Base-by-base conservation (phyloP, 2,329 filamentous ascomycete genomes). In the Trichoderma sp. region DNA sequence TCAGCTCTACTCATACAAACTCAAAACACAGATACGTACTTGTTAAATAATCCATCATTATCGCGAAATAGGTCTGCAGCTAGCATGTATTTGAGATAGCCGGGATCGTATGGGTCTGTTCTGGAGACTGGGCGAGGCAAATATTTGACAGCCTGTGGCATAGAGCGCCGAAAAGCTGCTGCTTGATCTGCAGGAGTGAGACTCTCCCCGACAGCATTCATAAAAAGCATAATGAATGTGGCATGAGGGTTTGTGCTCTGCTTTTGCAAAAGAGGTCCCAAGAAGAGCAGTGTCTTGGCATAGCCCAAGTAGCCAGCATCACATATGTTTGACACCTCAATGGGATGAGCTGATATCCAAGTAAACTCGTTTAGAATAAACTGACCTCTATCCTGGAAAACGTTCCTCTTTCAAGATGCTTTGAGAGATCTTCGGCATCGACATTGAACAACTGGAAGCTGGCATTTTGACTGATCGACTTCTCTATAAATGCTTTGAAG, bases 301-400 rank as follows among this genome's bases (percentile, higher is more conserved):
- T 28, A 14, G 3, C 65, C 65, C 13, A 59, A 18, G n/a, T 55
- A 30, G 5, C 56, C 18, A 14, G 5, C 16, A 34, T 68, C 65
- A 21, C 43, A 14, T 18, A 56, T n/a, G 14, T 68, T 68, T 21
- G 65, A 54, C n/a, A 60, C 56, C 65, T 68, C 1, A 14, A 32
- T 6, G 8, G 46, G 16, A 21, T 68, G 8, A 68, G 56, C 7
- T 6, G 28, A 30, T 30, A 30, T 30, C 28, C 28, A 30, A 8
- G 28, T 26, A 30, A 30, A 30, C 28, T 30, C 28, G 4, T 30
- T 30, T 5, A 8, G 28, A 30, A 30, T 30, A 30, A 30, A 1
- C 24, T 24, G 55, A 68, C 65, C 46, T 68, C 65, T 8, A 68
- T 60, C 16, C 65, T 46, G 14, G 7, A 34, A n/a, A 68, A 68